These are phyloP conservation scores for Boletus subparvulus DNA, from an alignment of 768 basidiomycete species.

Conservation along the genomic window DNA sequence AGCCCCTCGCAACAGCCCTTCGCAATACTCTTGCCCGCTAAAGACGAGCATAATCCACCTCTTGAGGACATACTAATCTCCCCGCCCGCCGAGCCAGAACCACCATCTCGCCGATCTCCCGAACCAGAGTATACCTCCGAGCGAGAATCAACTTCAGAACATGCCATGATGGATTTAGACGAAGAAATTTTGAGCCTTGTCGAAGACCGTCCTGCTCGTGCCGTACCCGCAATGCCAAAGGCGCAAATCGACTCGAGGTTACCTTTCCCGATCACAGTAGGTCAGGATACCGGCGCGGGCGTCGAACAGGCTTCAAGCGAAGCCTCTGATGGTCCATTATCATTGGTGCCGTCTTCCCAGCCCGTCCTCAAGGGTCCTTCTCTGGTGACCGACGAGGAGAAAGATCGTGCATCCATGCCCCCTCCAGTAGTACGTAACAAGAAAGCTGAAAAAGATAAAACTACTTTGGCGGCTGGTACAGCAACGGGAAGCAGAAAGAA, in stretches of 20 bases:
- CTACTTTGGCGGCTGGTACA: neutral
- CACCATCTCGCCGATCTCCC: conserved; percentile 8
- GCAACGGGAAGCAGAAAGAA: conserved; percentile 38
- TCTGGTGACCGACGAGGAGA: conserved; percentile 18
- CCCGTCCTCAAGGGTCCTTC: conserved; percentile 8
- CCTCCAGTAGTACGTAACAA: conserved; percentile 39
- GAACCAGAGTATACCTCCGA: conserved; percentile 3
- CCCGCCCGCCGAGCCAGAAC: conserved; percentile 1
- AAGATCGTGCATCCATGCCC: conserved; percentile 59
- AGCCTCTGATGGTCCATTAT: conserved; percentile 1
- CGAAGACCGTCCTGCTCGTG: conserved; percentile 43
- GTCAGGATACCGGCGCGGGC: neutral
- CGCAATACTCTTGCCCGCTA: neutral
- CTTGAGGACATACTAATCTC: neutral
- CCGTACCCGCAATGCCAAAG: neutral
- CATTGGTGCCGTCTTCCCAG: conserved; percentile 4
- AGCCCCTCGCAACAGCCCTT: conserved; percentile 19
- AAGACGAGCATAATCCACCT: conserved; percentile 2
- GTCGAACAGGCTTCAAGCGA: conserved; percentile 1
- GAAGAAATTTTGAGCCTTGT: conserved; percentile 70
- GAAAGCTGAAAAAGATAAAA: conserved; percentile 29
- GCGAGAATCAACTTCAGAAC: conserved; percentile 7
- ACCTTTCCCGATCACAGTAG: neutral
- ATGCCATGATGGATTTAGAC: conserved; percentile 47
- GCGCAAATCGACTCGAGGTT: neutral